A percentile compares a stretch with the other conserved stretches of the same genome.
Conservation (phyloP, 257 asterid species). For the Cordia subcordata region DNA sequence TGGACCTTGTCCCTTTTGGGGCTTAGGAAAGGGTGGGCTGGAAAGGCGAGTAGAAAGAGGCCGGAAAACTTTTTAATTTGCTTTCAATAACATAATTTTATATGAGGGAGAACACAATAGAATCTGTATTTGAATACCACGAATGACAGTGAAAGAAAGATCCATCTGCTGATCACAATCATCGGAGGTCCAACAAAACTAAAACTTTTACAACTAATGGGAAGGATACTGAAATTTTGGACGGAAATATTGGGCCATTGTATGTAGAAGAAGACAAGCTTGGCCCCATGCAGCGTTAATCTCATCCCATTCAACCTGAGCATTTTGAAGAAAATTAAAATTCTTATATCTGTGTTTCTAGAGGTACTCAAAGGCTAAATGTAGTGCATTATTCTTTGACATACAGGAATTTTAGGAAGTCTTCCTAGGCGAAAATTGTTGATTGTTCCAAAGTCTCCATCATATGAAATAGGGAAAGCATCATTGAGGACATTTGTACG, state of each 20-base stretch:
- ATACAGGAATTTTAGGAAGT: conserved; percentile 90
- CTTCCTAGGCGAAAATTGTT: conserved; percentile 98
- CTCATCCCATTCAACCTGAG: conserved; percentile 99
- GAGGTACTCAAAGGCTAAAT: background rate
- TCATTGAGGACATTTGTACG: conserved; percentile 85
- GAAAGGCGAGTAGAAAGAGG: no score
- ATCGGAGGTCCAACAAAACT: background rate
- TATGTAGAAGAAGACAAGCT: conserved; percentile 97
- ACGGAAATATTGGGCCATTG: conserved; percentile 94
- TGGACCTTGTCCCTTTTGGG: no score
- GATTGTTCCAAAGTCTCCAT: conserved; percentile 96
- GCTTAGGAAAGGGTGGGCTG: no score
- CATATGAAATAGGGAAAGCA: conserved; percentile 92
- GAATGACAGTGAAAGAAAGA: no score
- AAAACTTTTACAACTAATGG: background rate
- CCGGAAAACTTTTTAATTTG: no score
- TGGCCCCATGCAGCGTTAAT: conserved; percentile 99
- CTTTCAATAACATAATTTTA: no score
- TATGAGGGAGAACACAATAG: no score
- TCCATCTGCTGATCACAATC: no score
- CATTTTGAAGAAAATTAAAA: conserved; percentile 4
- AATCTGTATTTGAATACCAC: no score
- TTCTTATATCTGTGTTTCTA: background rate
- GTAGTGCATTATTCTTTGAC: background rate
- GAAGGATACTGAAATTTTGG: conserved; percentile 92